Base-by-base conservation (phyloP, 192 early-diverging fungal species). In the Coemansia sp. region DNA sequence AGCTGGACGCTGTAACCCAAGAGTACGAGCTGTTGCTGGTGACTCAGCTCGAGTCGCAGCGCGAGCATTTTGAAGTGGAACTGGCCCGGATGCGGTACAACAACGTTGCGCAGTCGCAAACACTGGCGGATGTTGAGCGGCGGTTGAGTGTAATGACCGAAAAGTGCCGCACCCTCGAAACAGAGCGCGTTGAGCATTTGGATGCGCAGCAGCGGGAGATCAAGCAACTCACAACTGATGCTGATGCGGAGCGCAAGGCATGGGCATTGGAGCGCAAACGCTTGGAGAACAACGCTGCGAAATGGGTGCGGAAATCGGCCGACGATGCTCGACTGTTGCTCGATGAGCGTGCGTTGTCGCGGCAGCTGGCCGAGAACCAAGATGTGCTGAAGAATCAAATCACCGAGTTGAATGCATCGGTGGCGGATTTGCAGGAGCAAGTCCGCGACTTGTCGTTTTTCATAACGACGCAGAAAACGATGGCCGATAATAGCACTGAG, bases 371-470 rank as follows among this genome's bases (percentile, higher is more conserved):
- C 47, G 82, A 77, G 6, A 93, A 95, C 62, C 91, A 94, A 64
- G 74, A 80, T 1, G 67, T 65, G 8, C 75, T 91, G 23, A 82
- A 88, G 60, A 48, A 21, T 26, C 68, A 83, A 37, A 64, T 94
- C 3, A 72, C 79, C 19, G 74, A 72, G 12, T 87, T 91, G 54
- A 86, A 88, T 25, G 62, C 71, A 0, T 80, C 80, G 47, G 82
- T 92, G 17, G 68, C 64, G 17, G 93, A 95, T 22, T 64, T 95
- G 62, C 82, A 84, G 62, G 94, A 95, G 45, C 92, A 97, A 82
- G 85, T 97, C 5, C 74, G 88, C n/a, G 95, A 98, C 67, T 72
- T 98, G 68, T 91, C 93, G 88, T 88, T 92, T 59, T 95, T 89
- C 67, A 70, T 98, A 29, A 87, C 93, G 19, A 88, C 90, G 14